These are phyloP conservation scores for Malassezia slooffiae DNA, from an alignment of 1,284 basidiomycete species.

Conservation along the genomic window DNA sequence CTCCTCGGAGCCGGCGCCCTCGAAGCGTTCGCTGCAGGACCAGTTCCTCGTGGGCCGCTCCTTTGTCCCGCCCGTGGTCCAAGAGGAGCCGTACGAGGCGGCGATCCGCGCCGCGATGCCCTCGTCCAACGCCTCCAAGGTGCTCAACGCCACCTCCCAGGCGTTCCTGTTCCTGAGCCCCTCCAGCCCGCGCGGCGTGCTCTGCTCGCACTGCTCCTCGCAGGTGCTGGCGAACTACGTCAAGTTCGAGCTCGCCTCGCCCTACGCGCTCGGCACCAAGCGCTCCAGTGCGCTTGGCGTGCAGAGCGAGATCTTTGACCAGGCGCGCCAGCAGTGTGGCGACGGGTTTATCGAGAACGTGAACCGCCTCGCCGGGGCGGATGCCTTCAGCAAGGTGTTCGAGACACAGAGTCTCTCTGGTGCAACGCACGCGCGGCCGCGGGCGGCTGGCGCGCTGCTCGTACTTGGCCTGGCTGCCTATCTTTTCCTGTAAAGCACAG, in stretches of 20 bases:
- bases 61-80: no score
- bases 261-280: conserved; percentile 23
- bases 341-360: conserved; percentile 13
- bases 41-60: no score
- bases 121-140: neutral
- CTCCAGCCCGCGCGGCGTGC: conserved; percentile 5
- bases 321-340: conserved; percentile 16
- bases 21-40: no score
- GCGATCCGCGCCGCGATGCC: no score
- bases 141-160: conserved; percentile 8
- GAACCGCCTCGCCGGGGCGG: conserved; percentile 4
- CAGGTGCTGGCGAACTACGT: conserved; percentile 24
- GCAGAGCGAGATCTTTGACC: conserved; percentile 19
- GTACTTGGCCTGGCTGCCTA: neutral
- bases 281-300: conserved; percentile 16
- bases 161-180: conserved; percentile 26
- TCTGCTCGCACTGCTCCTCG: conserved; percentile 21
- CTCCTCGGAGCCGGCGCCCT: no score
- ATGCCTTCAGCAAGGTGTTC: neutral
- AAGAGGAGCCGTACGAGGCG: no score
- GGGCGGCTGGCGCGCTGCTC: neutral
- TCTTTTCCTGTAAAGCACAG: neutral
- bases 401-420: neutral
- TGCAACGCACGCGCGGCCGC: neutral
- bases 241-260: conserved; percentile 21